phyloP scores from a whole-genome alignment of 1,284 basidiomycete species.

The Cystobasidium pallidum region DNA sequence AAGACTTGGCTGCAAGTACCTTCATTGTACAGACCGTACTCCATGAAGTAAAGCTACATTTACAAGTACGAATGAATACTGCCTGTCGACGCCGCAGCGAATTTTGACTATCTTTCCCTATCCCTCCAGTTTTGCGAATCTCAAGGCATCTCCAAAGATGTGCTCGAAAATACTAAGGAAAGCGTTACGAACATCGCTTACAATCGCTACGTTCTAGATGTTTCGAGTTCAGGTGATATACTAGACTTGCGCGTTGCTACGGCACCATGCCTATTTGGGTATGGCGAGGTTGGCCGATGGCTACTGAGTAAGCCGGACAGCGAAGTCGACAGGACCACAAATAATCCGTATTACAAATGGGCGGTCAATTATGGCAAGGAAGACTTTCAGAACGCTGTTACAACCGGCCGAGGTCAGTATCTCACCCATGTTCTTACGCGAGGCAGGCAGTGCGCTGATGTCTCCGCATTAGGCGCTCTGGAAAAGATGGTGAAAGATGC shows the following conservation, averaged over 20 bases:
- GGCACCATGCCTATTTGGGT: conserved; percentile 84
- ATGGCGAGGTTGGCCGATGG: conserved; percentile 79
- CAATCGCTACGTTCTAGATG: conserved; percentile 80
- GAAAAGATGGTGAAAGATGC: conserved; percentile 67
- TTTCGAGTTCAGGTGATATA: conserved; percentile 72
- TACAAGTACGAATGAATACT: conserved; percentile 55
- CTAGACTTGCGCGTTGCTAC: conserved; percentile 77
- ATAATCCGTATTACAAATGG: conserved; percentile 29
- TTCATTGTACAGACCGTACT: conserved; percentile 69
- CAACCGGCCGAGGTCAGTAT: conserved; percentile 53
- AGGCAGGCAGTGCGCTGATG: background rate
- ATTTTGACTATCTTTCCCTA: too few relatives aligned
- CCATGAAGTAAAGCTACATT: conserved; percentile 74
- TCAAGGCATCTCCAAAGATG: conserved; percentile 68
- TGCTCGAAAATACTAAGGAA: conserved; percentile 69
- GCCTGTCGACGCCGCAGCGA: too few relatives aligned
- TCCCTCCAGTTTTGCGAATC: conserved; percentile 65
- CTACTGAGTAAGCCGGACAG: conserved; percentile 25
- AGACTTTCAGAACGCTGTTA: conserved; percentile 27
- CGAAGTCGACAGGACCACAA: conserved; percentile 23
- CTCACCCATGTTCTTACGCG: background rate
- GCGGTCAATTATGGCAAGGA: conserved; percentile 36
- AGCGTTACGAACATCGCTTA: conserved; percentile 67
- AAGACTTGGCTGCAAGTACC: conserved; percentile 68
- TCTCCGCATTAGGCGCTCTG: conserved; percentile 59